phyloP scores from a whole-genome alignment of 257 asterid species.

The Henckelia pumila region DNA sequence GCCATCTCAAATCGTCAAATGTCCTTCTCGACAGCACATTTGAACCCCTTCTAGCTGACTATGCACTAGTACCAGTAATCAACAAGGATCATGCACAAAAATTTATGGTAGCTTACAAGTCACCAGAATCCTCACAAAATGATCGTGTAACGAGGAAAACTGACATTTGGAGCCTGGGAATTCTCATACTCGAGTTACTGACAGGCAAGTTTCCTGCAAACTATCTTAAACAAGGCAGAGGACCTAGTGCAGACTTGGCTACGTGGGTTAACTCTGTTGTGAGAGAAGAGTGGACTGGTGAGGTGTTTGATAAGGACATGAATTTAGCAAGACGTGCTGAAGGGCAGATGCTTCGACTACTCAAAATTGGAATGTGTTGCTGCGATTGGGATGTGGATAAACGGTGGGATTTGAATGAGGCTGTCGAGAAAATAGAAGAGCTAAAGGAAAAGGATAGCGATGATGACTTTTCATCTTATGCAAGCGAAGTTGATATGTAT shows the following conservation, averaged over 20 bases:
- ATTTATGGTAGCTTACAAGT: slow-evolving; percentile 57
- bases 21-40: slow-evolving; percentile 39
- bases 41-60: slow-evolving; percentile 47
- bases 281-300: slow-evolving; percentile 62
- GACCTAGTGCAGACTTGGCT: slow-evolving; percentile 52
- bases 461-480: slow-evolving; percentile 39
- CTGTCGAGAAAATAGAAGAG: slow-evolving; percentile 45
- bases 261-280: slow-evolving; percentile 60
- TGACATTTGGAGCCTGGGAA: slow-evolving; percentile 69
- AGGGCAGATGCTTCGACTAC: slow-evolving; percentile 51
- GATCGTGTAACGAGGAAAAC: slow-evolving; percentile 38
- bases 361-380: slow-evolving; percentile 64
- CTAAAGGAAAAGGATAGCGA: slow-evolving; percentile 43
- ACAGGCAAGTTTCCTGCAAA: slow-evolving; percentile 58
- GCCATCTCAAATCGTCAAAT: slow-evolving; percentile 63
- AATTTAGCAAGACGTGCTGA: slow-evolving; percentile 29
- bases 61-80: slow-evolving; percentile 45
- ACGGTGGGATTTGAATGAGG: slow-evolving; percentile 51
- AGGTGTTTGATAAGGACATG: slow-evolving; percentile 62
- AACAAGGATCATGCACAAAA: slow-evolving; percentile 55
- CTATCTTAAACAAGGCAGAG: slow-evolving; percentile 52
- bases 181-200: slow-evolving; percentile 52
- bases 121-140: slow-evolving; percentile 49
- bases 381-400: slow-evolving; percentile 50
- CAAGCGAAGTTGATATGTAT: slow-evolving; percentile 43